Base-by-base conservation (phyloP, 140 eudicot genomes). In the Flaveria floridana region DNA sequence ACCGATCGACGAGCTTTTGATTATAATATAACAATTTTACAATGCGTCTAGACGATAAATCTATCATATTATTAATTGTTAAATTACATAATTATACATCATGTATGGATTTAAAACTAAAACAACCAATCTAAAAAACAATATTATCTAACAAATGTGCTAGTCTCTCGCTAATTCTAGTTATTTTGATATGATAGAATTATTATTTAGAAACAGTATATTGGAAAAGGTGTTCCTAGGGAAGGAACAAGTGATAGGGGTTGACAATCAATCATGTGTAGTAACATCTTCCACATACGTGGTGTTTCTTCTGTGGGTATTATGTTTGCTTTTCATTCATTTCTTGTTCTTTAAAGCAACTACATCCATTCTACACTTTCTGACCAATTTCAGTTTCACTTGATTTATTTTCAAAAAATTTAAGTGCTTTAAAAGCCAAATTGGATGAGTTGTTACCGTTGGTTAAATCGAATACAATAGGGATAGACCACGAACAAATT, bases 221-320 rank as follows among this genome's bases (percentile, higher is more conserved):
- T 70, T 16, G 77, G 65, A 25, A 80, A 80, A 74, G 76, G 80
- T 80, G 84, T 58, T 68, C 84, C 84, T 74, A 74, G 76, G 84
- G 76, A 73, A 80, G 80, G 80, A 80, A 80, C 84, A 80, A 14
- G 71, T 47, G 80, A 50, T 80, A 80, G 76, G 84, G 72, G 84
- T 80, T 80, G 84, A 74, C 80, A 74, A 74, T 65, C 75, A 73
- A 73, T 79, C 83, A 79, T 79, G 79, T 56, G 73, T 56, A 59
- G 83, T 79, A 65, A 79, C 79, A 66, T 73, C 79, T 51, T 72
- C n/a, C 52, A 42, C 47, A 77, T 70, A 23, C 72, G 76, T 58
- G 66, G 9, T 76, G 75, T 68, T 67, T 78, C 63, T 14, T 78
- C 81, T 78, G 80, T 68, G 84, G 80, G 84, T 68, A 58, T 80